Evolutionary conservation across 805 yeast genomes (phyloP).

Genomic region (Brettanomyces nanus): DNA sequence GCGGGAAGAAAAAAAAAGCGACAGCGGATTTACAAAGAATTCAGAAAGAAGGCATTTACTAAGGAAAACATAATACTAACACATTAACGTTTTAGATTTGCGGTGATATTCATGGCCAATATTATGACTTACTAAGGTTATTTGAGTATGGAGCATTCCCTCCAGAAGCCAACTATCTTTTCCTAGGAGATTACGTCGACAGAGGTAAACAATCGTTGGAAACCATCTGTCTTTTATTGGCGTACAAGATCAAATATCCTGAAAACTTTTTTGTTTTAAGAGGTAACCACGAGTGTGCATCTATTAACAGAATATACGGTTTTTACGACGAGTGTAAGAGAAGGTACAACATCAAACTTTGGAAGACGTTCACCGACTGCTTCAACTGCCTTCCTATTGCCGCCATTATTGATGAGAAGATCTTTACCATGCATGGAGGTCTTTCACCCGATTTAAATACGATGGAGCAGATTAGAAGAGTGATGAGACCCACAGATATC

Average conservation of each 20-base stretch:
- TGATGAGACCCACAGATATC: slow-evolving; percentile 98
- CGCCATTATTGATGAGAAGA: slow-evolving; percentile 95
- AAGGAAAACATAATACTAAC: not conserved
- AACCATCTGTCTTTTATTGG: slow-evolving; percentile 87
- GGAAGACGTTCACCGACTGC: slow-evolving; percentile 99
- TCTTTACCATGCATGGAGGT: slow-evolving; percentile 99
- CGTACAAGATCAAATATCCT: slow-evolving; percentile 96
- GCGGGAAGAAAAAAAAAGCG: not conserved
- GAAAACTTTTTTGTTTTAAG: slow-evolving; percentile 94
- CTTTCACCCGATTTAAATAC: slow-evolving; percentile 93
- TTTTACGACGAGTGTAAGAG: slow-evolving; percentile 98
- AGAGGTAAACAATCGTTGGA: slow-evolving; percentile 97
- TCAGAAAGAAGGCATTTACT: not conserved
- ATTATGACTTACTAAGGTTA: slow-evolving; percentile 88
- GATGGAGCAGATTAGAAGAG: slow-evolving; percentile 98
- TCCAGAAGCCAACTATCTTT: slow-evolving; percentile 94
- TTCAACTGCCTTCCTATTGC: slow-evolving; percentile 98
- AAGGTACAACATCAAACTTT: slow-evolving; percentile 93
- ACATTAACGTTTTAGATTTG: slow-evolving; percentile 37
- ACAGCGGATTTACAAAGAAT: not conserved
- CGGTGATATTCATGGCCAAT: slow-evolving; percentile 98
- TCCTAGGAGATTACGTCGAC: slow-evolving; percentile 96
- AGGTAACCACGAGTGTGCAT: slow-evolving; percentile 98
- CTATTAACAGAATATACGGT: slow-evolving; percentile 95
- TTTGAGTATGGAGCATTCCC: slow-evolving; percentile 99